Conservation (phyloP, 768 basidiomycete species). For the Amanita phalloides region DNA sequence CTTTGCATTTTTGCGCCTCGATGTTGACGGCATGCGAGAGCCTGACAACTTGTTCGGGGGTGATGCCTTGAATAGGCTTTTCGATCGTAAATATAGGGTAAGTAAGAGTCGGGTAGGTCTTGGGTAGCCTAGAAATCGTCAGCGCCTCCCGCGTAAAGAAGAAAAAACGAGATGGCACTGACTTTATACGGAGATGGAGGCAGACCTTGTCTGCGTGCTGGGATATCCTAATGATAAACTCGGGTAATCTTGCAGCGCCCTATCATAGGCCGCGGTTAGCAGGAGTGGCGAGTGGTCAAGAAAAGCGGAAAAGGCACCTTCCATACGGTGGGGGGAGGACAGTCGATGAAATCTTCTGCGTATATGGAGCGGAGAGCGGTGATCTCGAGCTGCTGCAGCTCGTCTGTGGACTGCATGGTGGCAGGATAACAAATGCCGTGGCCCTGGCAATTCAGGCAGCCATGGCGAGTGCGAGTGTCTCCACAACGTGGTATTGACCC, state of each 20-base stretch:
- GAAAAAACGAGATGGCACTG: conserved; percentile 13
- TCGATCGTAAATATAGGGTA: conserved; percentile 59
- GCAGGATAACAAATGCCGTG: too few relatives aligned
- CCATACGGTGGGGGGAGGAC: conserved; percentile 73
- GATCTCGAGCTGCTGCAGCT: conserved; percentile 59
- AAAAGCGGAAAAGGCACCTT: conserved; percentile 39
- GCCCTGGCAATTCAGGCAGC: too few relatives aligned
- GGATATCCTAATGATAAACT: conserved; percentile 64
- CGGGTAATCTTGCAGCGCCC: conserved; percentile 60
- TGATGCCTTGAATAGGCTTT: conserved; percentile 52
- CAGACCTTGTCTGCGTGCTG: conserved; percentile 52
- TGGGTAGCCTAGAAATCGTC: conserved; percentile 48
- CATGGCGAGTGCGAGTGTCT: too few relatives aligned
- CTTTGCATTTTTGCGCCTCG: conserved; percentile 55
- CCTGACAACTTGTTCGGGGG: conserved; percentile 41
- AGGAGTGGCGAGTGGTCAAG: neutral
- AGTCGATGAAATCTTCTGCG: conserved; percentile 64
- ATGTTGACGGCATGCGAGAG: conserved; percentile 49
- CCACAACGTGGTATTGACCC: too few relatives aligned
- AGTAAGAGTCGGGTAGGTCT: conserved; percentile 68
- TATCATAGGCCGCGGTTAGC: conserved; percentile 15
- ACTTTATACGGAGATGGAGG: conserved; percentile 67
- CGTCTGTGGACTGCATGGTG: conserved; percentile 36
- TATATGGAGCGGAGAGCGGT: conserved; percentile 75
- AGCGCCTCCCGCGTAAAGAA: neutral